Conservation (phyloP, 139 green algal genomes). For the Coelastrella sp. region DNA sequence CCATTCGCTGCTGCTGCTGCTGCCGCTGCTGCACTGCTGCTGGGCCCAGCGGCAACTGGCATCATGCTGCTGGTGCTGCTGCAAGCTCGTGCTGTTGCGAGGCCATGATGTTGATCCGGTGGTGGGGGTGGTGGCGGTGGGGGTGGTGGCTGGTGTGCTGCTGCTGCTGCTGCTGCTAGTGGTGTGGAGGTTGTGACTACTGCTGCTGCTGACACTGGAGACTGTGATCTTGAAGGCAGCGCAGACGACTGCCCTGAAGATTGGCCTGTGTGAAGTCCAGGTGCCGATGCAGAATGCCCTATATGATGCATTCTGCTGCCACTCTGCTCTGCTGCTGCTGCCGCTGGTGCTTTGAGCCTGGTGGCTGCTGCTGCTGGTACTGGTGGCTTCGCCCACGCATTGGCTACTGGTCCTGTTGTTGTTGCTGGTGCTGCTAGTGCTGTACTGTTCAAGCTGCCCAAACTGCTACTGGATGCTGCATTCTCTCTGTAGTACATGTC, state of each 20-base stretch:
- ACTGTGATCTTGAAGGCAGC: not conserved
- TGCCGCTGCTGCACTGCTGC: slow-evolving; percentile 4
- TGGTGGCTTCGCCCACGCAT: slow-evolving; percentile 29
- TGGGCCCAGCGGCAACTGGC: not conserved
- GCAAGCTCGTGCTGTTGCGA: slow-evolving; percentile 19
- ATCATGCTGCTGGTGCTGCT: slow-evolving; percentile 5
- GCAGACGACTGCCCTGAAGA: not conserved
- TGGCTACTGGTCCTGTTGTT: not conserved
- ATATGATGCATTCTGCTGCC: not conserved
- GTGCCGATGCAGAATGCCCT: not conserved
- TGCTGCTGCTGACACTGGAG: not conserved
- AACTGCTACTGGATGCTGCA: slow-evolving; percentile 33
- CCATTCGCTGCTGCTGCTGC: slow-evolving; percentile 24
- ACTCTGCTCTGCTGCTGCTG: slow-evolving; percentile 8
- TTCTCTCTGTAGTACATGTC: slow-evolving; percentile 42
- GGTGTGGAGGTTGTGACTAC: not conserved
- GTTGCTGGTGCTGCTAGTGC: slow-evolving; percentile 19
- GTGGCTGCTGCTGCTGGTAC: slow-evolving; percentile 36
- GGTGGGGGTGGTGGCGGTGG: slow-evolving; percentile 1
- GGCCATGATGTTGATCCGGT: slow-evolving; percentile 10
- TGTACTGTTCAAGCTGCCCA: slow-evolving; percentile 15
- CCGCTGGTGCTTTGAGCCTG: slow-evolving; percentile 7
- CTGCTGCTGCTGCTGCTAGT: slow-evolving; percentile 11
- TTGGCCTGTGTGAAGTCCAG: not conserved
- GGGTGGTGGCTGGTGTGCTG: not conserved